Conservation (phyloP, 306 rosid genomes). For the Cucurbita pepo region DNA sequence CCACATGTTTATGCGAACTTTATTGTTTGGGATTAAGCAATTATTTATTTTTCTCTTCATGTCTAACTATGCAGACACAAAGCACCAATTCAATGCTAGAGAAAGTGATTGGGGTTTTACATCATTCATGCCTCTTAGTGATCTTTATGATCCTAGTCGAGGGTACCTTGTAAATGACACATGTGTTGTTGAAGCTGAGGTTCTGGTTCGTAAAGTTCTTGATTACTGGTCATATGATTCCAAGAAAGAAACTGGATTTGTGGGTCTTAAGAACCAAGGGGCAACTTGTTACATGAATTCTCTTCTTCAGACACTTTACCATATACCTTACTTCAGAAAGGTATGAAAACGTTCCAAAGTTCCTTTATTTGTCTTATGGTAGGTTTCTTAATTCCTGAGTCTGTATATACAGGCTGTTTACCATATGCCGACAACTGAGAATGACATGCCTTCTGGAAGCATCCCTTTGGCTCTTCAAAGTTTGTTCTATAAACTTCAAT, state of each 20-base stretch:
- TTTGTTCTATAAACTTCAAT: constrained; percentile 86
- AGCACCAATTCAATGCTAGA: constrained; percentile 77
- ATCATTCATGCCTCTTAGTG: constrained; percentile 75
- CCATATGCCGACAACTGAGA: constrained; percentile 95
- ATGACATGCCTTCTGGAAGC: constrained; percentile 91
- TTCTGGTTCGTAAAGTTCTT: constrained; percentile 59
- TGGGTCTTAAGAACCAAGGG: constrained; percentile 92
- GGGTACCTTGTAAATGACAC: constrained; percentile 72
- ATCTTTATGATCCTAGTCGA: constrained; percentile 55
- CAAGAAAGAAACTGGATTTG: constrained; percentile 88
- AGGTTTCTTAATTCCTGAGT: constrained; percentile 12
- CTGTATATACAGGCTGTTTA: constrained; percentile 60
- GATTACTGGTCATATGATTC: constrained; percentile 88
- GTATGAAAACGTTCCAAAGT: constrained; percentile 14
- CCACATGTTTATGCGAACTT: not conserved
- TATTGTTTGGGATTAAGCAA: not conserved
- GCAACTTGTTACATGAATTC: constrained; percentile 99
- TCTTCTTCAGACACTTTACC: constrained; percentile 83
- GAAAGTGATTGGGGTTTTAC: constrained; percentile 95
- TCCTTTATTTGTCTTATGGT: not conserved
- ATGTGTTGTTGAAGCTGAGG: constrained; percentile 74
- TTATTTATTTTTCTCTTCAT: not conserved
- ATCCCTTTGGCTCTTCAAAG: constrained; percentile 89
- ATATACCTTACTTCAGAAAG: constrained; percentile 89
- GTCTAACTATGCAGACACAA: constrained; percentile 46